Base-by-base conservation (phyloP, 495 filamentous ascomycete genomes). In the Penicillium chermesinum region DNA sequence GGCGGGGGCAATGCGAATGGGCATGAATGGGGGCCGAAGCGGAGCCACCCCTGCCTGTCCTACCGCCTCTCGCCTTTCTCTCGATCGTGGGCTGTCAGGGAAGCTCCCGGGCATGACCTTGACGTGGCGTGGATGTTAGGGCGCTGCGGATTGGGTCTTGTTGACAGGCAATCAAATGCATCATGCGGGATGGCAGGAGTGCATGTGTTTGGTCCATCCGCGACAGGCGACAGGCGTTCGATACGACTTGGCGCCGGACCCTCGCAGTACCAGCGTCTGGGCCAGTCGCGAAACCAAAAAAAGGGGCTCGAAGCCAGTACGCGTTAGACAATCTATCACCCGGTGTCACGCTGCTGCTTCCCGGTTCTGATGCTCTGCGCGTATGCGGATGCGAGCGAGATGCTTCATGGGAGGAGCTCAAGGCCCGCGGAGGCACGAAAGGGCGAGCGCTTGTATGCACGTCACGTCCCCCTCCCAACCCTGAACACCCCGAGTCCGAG, bases 101-200 rank as follows among this genome's bases (percentile, higher is more conserved):
- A 44, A 58, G 44, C 36, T 16, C 10, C 38, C 27, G 44, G 50
- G 43, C 54, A 44, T 54, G 55, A 55, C 48, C 44, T 58, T 52
- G 51, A 58, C 52, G 55, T 58, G 55, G 52, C 52, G 52, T 52
- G 12, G 37, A 52, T 51, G 47, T 39, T 46, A 54, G 52, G 52
- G 48, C 55, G 42, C 36, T 27, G 41, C 38, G 42, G 54, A 57
- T 57, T 57, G 54, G 54, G 43, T 47, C 38, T 41, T 37, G 40
- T 55, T 53, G 46, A 52, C 44, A 30, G 55, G 50, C 52, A 59
- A 59, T 56, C 57, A 60, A 48, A 57, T 62, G 53, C 58, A 55
- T 44, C 36, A 52, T 49, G 49, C 61, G 61, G 61, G 54, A 58
- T 52, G 58, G 49, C 61, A 61, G 61, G 61, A 63, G 56, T 56